A percentile compares a stretch with the other conserved stretches of the same genome.
These are phyloP conservation scores for Martensiomyces pterosporus DNA, from an alignment of 192 early-diverging fungal genomes.

Conservation along the genomic window DNA sequence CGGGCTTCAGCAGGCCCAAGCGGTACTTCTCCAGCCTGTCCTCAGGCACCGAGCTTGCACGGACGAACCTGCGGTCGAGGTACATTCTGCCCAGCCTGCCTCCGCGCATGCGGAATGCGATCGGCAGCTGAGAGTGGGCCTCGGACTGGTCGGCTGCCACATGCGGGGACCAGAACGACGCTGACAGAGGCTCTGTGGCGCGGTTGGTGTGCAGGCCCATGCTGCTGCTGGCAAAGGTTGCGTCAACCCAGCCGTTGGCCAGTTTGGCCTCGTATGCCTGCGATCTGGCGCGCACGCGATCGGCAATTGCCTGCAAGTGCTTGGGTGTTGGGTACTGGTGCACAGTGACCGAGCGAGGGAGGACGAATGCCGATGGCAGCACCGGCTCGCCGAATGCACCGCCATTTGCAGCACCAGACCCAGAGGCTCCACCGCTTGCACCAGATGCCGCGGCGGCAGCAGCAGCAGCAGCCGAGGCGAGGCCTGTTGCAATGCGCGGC, in stretches of 20 bases:
- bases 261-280: slow-evolving; percentile 11
- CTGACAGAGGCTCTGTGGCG: slow-evolving; percentile 5
- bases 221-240: slow-evolving; percentile 15
- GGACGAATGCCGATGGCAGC: slow-evolving; percentile 25
- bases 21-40: slow-evolving; percentile 23
- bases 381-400: slow-evolving; percentile 8
- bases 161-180: slow-evolving; percentile 29
- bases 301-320: slow-evolving; percentile 14
- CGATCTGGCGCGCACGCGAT: slow-evolving; percentile 12
- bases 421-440: background rate
- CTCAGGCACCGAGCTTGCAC: background rate
- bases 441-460: slow-evolving; percentile 5
- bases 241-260: slow-evolving; percentile 27
- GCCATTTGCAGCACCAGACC: slow-evolving; percentile 1
- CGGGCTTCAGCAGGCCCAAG: slow-evolving; percentile 22
- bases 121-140: background rate
- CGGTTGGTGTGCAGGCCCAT: slow-evolving; percentile 10
- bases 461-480: slow-evolving; percentile 15
- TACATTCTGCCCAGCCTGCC: slow-evolving; percentile 34
- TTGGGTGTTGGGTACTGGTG: slow-evolving; percentile 28
- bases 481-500: slow-evolving; percentile 16
- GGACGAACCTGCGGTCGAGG: slow-evolving; percentile 33
- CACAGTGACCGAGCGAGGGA: slow-evolving; percentile 35
- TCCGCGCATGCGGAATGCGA: slow-evolving; percentile 35
- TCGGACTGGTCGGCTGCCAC: background rate